Base-by-base conservation (phyloP, 2,329 filamentous ascomycete genomes). In the Colletotrichum aenigma region DNA sequence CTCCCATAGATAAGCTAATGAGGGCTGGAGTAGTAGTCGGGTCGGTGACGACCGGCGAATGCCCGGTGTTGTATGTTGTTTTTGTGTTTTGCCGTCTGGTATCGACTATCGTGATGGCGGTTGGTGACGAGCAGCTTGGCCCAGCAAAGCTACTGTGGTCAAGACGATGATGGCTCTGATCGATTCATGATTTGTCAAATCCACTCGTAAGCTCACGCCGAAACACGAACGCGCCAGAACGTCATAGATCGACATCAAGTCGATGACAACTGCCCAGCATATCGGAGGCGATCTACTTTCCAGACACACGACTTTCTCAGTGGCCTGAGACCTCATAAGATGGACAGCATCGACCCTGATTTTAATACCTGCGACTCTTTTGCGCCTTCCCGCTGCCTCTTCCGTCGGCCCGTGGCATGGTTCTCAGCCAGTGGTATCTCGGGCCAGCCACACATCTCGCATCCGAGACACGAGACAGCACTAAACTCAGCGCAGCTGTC, bases 31-130 rank as follows among this genome's bases (percentile, higher is more conserved):
- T 56, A 67, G 65, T 67, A 67, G 65, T 67, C 32, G 65, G 43
- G 65, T 67, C 65, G 65, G 65, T 55, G 65, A 67, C 65, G 65
- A 67, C 65, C 65, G 32, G 65, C 43, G 65, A 67, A 67, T 36
- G 32, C 65, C 65, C 52, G 65, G 38, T 67, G 43, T 56, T 67
- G 65, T 67, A 67, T 67, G 65, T 34, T 12, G 2, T 56, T 67
- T 32, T 21, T 43, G 36, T 24, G 18, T 48, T 21, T 6, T n/a
- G 16, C 13, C 1, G 5, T 21, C 43, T 32, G n/a, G 21, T 7
- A n/a, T 28, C 38, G 9, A 10, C 6, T 30, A 48, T 28, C 60
- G 28, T 64, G 28, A 21, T 24, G 30, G 30, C 28, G 60, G 60
- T 32, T 7, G 60, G 32, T 32, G n/a, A 64, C 32, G 60, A 64